A percentile compares a stretch with the other conserved stretches of the same genome.
phyloP scores from a whole-genome alignment of 129 eudicot genomes.

The Dittrichia graveolens region DNA sequence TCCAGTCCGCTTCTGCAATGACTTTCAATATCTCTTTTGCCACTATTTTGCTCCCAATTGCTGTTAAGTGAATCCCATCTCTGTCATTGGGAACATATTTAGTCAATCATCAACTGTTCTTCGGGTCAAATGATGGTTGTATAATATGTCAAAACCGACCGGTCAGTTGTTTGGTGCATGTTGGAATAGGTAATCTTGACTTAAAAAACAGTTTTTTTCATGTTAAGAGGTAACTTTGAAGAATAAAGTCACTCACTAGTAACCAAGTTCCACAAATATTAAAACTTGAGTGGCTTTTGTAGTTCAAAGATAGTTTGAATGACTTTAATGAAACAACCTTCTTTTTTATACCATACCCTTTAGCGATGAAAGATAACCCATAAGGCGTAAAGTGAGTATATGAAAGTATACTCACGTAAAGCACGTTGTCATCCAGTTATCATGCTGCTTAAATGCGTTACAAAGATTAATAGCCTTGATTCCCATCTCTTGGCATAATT shows the following conservation, averaged over 20 bases:
- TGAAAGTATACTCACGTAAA: constrained; percentile 52
- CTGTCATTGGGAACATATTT: constrained; percentile 32
- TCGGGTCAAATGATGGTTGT: no score
- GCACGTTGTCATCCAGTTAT: constrained; percentile 58
- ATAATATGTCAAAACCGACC: neutral
- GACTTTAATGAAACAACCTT: no score
- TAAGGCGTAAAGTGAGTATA: neutral
- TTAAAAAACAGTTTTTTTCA: neutral
- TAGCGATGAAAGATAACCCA: neutral
- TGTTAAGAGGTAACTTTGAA: no score
- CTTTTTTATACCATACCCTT: neutral
- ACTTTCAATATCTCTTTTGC: constrained; percentile 58
- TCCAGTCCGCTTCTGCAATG: constrained; percentile 57
- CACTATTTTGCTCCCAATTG: constrained; percentile 60
- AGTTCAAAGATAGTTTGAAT: no score
- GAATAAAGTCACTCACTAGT: no score
- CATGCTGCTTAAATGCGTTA: constrained; percentile 48
- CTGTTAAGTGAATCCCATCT: constrained; percentile 67
- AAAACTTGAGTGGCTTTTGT: no score
- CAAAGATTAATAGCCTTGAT: constrained; percentile 67
- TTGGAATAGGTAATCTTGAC: neutral
- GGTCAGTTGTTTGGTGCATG: neutral
- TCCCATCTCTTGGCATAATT: constrained; percentile 51
- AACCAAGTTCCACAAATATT: neutral
- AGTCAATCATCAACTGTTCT: neutral